Percentiles rank a stretch among this genome's conserved stretches.
Conservation (phyloP, 345 rosid species). For the Capsella bursapastoris region DNA sequence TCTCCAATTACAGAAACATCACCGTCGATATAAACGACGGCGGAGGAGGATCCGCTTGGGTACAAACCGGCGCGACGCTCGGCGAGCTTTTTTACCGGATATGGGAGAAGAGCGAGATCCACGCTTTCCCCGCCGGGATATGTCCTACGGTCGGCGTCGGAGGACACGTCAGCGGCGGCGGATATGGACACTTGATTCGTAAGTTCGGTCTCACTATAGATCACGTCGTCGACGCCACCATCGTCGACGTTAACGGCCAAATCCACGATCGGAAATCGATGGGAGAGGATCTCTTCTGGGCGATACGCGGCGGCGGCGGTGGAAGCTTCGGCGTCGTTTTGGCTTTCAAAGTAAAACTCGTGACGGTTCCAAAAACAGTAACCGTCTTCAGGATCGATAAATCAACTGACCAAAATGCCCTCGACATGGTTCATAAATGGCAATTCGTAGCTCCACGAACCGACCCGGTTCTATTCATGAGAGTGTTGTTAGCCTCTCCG, state of each 20-base stretch:
- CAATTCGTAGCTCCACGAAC: slow-evolving; percentile 46
- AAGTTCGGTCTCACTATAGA: slow-evolving; percentile 55
- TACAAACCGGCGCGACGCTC: slow-evolving; percentile 55
- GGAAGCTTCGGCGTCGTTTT: slow-evolving; percentile 55
- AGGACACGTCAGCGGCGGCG: slow-evolving; percentile 55
- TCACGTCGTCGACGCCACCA: slow-evolving; percentile 50
- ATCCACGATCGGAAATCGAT: slow-evolving; percentile 50
- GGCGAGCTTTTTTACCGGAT: slow-evolving; percentile 55
- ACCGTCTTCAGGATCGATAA: slow-evolving; percentile 50
- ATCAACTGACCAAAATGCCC: slow-evolving; percentile 43
- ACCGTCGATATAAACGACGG: slow-evolving; percentile 41
- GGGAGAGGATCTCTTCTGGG: slow-evolving; percentile 68
- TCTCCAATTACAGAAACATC: slow-evolving; percentile 48
- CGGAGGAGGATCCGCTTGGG: slow-evolving; percentile 53
- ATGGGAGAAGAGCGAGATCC: slow-evolving; percentile 51
- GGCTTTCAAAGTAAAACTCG: slow-evolving; percentile 50
- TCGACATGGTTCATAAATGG: slow-evolving; percentile 47
- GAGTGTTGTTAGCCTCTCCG: slow-evolving; percentile 25
- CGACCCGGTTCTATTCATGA: slow-evolving; percentile 44
- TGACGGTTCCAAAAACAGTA: slow-evolving; percentile 49
- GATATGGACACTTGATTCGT: slow-evolving; percentile 53
- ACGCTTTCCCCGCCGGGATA: slow-evolving; percentile 59
- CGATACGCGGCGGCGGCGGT: slow-evolving; percentile 57
- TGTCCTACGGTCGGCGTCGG: slow-evolving; percentile 56
- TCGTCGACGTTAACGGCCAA: slow-evolving; percentile 46